Evolutionary conservation across 441 rosid species (phyloP), one percentile per base, ranked within the genome.

Genomic region (Populus trichocarpa): DNA sequence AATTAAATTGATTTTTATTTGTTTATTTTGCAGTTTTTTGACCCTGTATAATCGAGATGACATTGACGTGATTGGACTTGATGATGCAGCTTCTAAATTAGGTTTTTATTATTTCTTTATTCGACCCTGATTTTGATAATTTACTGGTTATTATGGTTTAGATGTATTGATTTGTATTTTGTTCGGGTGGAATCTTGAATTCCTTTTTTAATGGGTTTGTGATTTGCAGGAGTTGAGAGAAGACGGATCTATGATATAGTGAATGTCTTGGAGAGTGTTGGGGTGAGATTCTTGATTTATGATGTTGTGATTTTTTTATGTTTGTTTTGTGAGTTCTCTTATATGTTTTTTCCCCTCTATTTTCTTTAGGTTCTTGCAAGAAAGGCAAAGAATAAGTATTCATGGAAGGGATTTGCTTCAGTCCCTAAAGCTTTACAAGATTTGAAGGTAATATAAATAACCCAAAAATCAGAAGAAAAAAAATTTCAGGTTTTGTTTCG

Each of bases 391-490:
- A 95, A 95, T 77, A 91, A 88, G 77, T 95, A 95, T 75, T 89
- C 92, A 2, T 93, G 99, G 98, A 95, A 88, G 83, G 99, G 99
- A 2, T 92, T 93, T 77, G 83, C 78, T 2, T 98, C 96, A 76
- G 92, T 95, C 77, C 96, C 95, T n/a, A 79, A 72, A 46, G 91
- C 98, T 30, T 78, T 95, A 30, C 84, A 88, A 57, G 88, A 86
- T 81, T 83, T 93, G 2, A 89, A 90, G 89, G 98, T 92, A 63
- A 46, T 46, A 46, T 6, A 14, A 46, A 46, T 14, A 46, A 14
- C 20, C 57, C 20, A 14, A 46, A 46, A 71, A n/a, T 25, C 1
- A 23, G 12, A 42, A 18, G 57, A 25, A 6, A 9, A 26, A 3
- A 35, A 61, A 57, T 77, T 9, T 3, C 67, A 5, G 26, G 12